Percentiles rank a stretch among this genome's conserved stretches.
Evolutionary conservation across 1,284 basidiomycete species (phyloP).

Genomic region (Hemileia vastatrix): DNA sequence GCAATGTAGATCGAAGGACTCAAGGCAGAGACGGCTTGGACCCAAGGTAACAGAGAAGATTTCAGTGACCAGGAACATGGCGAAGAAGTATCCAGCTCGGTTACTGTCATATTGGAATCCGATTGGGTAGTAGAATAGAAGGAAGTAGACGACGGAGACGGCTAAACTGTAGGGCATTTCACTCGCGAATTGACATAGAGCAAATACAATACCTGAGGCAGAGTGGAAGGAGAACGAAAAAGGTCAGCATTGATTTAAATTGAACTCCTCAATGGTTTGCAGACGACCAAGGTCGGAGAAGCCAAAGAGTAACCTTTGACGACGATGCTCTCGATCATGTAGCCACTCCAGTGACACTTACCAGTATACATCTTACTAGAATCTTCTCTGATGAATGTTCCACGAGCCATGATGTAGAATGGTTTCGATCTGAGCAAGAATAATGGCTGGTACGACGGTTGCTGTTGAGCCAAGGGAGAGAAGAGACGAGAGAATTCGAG

Average conservation of each 20-base stretch:
- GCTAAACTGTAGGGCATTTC: conserved; percentile 47
- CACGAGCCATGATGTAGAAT: conserved; percentile 67
- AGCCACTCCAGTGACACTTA: no score
- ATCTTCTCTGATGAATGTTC: conserved; percentile 25
- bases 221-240: conserved; percentile 10
- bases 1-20: conserved; percentile 53
- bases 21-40: conserved; percentile 59
- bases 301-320: conserved; percentile 49
- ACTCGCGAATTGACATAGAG: conserved; percentile 51
- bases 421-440: conserved; percentile 72
- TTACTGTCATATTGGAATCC: conserved; percentile 49
- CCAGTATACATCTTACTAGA: conserved; percentile 56
- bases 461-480: conserved; percentile 43
- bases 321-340: conserved; percentile 54
- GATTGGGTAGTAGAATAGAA: conserved; percentile 53
- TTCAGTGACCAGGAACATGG: conserved; percentile 62
- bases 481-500: conserved; percentile 37
- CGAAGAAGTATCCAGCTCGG: conserved; percentile 61
- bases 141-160: conserved; percentile 66
- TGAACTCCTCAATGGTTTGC: no score
- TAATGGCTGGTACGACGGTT: conserved; percentile 60
- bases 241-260: conserved; percentile 4
- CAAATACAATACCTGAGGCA: conserved; percentile 54
- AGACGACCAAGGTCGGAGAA: not conserved
- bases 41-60: conserved; percentile 68